A percentile compares a stretch with the other conserved stretches of the same genome.
phyloP scores from a whole-genome alignment of 306 rosid genomes.

The Neltuma alba region DNA sequence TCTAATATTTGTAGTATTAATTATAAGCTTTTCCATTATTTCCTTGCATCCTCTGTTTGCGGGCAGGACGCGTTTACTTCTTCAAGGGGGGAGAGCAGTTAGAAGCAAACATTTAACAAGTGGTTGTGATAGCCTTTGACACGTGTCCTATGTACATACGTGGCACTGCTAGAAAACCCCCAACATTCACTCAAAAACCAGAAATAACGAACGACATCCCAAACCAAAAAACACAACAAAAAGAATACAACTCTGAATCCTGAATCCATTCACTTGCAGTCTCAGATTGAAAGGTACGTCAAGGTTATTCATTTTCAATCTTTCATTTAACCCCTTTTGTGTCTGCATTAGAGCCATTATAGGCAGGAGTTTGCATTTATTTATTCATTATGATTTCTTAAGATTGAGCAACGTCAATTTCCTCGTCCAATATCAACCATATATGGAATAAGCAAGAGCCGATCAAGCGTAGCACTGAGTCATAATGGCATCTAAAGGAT shows the following conservation, averaged over 20 bases:
- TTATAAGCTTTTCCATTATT: not conserved
- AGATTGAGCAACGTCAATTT: slow-evolving; percentile 5
- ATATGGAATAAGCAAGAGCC: not conserved
- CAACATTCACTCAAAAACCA: slow-evolving; percentile 33
- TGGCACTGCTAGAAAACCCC: slow-evolving; percentile 41
- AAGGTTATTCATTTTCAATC: not conserved
- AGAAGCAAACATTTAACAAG: slow-evolving; percentile 22
- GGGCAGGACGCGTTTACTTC: not conserved
- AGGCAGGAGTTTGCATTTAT: slow-evolving; percentile 16
- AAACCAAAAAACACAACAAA: slow-evolving; percentile 4
- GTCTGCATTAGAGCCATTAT: slow-evolving; percentile 27
- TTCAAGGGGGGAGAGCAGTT: not conserved
- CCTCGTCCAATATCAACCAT: slow-evolving; percentile 9
- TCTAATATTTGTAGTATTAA: not conserved
- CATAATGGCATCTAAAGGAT: slow-evolving; percentile 5
- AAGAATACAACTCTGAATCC: slow-evolving; percentile 17
- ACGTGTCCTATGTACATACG: slow-evolving; percentile 37
- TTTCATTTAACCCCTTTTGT: not conserved
- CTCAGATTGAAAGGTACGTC: slow-evolving; percentile 38
- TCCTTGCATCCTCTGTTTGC: not conserved
- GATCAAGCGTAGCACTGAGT: not conserved
- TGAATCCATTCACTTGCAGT: slow-evolving; percentile 39
- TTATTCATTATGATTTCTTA: slow-evolving; percentile 19
- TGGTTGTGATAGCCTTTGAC: slow-evolving; percentile 35
- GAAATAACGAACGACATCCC: slow-evolving; percentile 26